A percentile compares a stretch with the other conserved stretches of the same genome.
phyloP scores from a whole-genome alignment of 23 red algal species.

The Gracilaria domingensis region DNA sequence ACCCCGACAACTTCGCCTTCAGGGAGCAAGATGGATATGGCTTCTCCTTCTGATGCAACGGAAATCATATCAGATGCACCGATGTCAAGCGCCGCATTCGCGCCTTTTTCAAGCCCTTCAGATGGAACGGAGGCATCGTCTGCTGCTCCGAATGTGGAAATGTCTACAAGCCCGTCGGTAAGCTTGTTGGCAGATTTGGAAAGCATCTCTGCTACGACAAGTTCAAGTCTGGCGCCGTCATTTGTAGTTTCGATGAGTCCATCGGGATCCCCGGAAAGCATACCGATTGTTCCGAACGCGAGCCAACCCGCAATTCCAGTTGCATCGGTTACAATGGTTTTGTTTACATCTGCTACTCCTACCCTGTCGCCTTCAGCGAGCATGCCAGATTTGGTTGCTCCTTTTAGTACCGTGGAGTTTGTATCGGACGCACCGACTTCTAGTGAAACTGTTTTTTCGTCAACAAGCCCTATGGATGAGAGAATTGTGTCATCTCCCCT shows the following conservation, averaged over 20 bases:
- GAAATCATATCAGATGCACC: constrained; percentile 12
- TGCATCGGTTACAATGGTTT: constrained; percentile 1
- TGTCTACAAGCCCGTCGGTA: neutral
- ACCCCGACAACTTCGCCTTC: neutral
- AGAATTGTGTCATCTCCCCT: neutral
- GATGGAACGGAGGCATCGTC: neutral
- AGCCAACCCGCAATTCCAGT: neutral
- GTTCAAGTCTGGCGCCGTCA: neutral
- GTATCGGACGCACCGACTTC: neutral
- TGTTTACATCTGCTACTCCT: neutral
- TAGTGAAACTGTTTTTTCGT: neutral
- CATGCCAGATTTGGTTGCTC: neutral
- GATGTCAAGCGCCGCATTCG: neutral
- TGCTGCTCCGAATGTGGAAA: neutral
- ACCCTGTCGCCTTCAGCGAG: constrained; percentile 13
- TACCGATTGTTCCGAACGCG: neutral
- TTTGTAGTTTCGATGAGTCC: neutral
- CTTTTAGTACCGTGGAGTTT: no score
- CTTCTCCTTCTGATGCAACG: neutral
- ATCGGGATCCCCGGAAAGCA: neutral
- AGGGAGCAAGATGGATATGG: neutral
- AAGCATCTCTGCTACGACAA: neutral
- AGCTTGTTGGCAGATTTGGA: neutral
- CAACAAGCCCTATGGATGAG: neutral
- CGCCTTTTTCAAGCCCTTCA: neutral